A percentile compares a stretch with the other conserved stretches of the same genome.
Conservation (phyloP, 2,329 filamentous ascomycete genomes). For the Penicillium fuscoglaucum region DNA sequence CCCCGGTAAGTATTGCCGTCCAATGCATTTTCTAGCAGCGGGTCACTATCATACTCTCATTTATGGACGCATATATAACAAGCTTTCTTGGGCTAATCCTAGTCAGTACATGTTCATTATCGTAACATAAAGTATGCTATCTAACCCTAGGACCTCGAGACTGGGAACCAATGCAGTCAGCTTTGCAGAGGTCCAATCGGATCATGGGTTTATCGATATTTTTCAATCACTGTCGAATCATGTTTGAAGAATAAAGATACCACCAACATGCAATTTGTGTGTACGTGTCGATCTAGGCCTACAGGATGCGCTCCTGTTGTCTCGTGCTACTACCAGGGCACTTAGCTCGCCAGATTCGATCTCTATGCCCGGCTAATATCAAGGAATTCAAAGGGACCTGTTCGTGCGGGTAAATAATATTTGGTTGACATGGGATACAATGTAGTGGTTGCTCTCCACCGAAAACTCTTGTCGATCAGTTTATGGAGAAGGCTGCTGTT, state of each 20-base stretch:
- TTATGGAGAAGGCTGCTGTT: conserved; percentile 5
- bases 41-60: background rate
- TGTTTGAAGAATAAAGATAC: conserved; percentile 3
- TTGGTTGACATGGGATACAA: conserved; percentile 2
- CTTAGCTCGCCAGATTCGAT: background rate
- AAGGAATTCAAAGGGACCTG: conserved; percentile 3
- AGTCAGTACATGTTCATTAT: background rate
- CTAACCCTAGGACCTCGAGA: background rate
- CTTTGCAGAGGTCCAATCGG: background rate
- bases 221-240: background rate
- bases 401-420: conserved; percentile 1
- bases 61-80: background rate
- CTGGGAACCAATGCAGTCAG: background rate
- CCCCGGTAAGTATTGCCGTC: too few relatives aligned
- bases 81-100: background rate
- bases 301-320: conserved; percentile 10
- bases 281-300: conserved; percentile 25
- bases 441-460: conserved; percentile 6
- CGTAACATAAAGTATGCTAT: too few relatives aligned
- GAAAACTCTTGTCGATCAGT: conserved; percentile 1
- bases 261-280: conserved; percentile 18
- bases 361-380: background rate
- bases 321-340: conserved; percentile 1
- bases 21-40: background rate
- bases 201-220: background rate